A percentile compares a stretch with the other conserved stretches of the same genome.
These are phyloP conservation scores for Penicillium occitanis DNA, from an alignment of 2,329 filamentous ascomycete species.

Conservation along the genomic window DNA sequence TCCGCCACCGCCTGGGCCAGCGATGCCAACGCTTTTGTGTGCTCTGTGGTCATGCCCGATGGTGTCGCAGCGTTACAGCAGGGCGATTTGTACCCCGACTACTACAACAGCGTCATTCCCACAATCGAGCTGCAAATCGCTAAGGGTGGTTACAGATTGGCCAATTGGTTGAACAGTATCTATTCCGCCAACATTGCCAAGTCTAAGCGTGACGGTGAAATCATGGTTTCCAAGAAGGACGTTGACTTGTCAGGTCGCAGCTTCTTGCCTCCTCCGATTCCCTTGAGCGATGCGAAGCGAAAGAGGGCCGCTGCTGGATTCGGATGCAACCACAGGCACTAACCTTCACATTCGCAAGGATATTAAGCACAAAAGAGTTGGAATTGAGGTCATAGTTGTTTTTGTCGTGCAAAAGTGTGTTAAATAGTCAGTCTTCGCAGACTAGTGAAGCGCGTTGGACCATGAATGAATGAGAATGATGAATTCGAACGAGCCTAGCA, in stretches of 20 bases:
- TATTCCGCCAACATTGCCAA: slow-evolving; percentile 8
- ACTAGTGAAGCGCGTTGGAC: neutral
- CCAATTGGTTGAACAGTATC: slow-evolving; percentile 21
- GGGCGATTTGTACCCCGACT: slow-evolving; percentile 22
- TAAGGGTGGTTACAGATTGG: slow-evolving; percentile 23
- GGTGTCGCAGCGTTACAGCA: slow-evolving; percentile 22
- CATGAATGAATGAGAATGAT: neutral
- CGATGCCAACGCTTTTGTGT: slow-evolving; percentile 23
- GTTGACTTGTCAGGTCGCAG: slow-evolving; percentile 3
- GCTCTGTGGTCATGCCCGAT: slow-evolving; percentile 22
- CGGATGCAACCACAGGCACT: slow-evolving; percentile 9
- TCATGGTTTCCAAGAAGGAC: slow-evolving; percentile 1
- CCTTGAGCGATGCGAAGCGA: neutral
- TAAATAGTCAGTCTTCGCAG: neutral
- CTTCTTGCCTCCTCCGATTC: slow-evolving; percentile 9
- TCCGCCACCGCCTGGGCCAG: slow-evolving; percentile 22
- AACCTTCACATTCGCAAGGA: neutral
- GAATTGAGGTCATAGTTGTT: neutral
- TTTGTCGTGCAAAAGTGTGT: neutral
- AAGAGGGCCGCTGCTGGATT: slow-evolving; percentile 2
- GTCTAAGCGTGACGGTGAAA: neutral
- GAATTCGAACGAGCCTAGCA: neutral
- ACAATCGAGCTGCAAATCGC: slow-evolving; percentile 24
- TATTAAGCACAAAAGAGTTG: neutral
- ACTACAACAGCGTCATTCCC: slow-evolving; percentile 24